phyloP scores from a whole-genome alignment of 306 rosid genomes.

The Gynostemma pentaphyllum region DNA sequence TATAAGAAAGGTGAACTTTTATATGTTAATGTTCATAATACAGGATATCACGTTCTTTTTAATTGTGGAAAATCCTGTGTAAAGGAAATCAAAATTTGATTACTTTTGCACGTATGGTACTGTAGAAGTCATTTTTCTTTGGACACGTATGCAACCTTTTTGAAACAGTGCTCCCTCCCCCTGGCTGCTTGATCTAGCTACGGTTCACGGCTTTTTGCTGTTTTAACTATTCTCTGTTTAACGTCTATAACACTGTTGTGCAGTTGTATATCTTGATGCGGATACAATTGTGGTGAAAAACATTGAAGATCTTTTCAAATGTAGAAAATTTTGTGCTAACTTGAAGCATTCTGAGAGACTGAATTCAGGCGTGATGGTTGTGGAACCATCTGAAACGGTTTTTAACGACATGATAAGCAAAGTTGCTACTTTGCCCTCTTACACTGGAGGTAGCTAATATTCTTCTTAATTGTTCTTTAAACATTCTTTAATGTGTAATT shows the following conservation, averaged over 20 bases:
- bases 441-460: slow-evolving; percentile 67
- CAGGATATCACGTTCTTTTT: neutral
- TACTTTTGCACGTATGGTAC: neutral
- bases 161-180: neutral
- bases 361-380: slow-evolving; percentile 97
- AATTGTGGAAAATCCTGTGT: neutral
- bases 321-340: slow-evolving; percentile 87
- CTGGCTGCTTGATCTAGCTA: neutral
- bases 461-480: neutral
- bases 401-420: slow-evolving; percentile 87
- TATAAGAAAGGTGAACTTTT: slow-evolving; percentile 66
- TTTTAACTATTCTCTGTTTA: neutral
- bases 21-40: neutral
- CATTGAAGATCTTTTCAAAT: slow-evolving; percentile 90
- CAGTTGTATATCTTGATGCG: slow-evolving; percentile 97
- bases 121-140: neutral
- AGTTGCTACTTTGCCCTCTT: slow-evolving; percentile 59
- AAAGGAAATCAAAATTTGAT: neutral
- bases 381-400: slow-evolving; percentile 70
- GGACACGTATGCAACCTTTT: neutral
- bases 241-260: slow-evolving; percentile 18
- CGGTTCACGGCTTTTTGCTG: neutral
- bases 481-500: neutral
- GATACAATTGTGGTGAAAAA: slow-evolving; percentile 84
- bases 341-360: slow-evolving; percentile 98